A percentile compares a stretch with the other conserved stretches of the same genome.
Evolutionary conservation across 2,329 filamentous ascomycete species (phyloP).

Genomic region (Lachnellula suecica): DNA sequence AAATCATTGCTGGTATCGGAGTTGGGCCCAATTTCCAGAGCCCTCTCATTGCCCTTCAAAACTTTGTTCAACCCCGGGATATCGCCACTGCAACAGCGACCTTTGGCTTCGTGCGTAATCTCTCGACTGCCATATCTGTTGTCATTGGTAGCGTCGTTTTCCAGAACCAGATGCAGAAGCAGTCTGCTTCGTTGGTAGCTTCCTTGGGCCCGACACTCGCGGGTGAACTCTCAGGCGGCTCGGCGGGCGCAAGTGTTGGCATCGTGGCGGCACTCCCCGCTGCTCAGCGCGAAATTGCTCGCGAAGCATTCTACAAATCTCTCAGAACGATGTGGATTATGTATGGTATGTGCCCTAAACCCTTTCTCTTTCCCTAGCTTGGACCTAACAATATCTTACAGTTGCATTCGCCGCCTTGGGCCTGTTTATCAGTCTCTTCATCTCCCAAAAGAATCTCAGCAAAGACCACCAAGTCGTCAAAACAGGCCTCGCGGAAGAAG

Average conservation of each 20-base stretch:
- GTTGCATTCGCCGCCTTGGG: conserved; percentile 30
- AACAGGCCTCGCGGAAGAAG: conserved; percentile 40
- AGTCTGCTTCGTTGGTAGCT: conserved; percentile 14
- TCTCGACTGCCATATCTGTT: conserved; percentile 46
- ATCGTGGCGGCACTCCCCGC: conserved; percentile 14
- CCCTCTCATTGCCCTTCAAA: conserved; percentile 67
- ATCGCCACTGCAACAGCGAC: conserved; percentile 66
- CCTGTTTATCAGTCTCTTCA: conserved; percentile 42
- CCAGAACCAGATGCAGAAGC: conserved; percentile 43
- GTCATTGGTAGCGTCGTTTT: conserved; percentile 51
- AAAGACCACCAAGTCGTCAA: conserved; percentile 51
- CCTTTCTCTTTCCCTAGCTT: background rate
- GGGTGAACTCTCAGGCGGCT: conserved; percentile 21
- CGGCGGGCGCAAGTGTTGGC: conserved; percentile 19
- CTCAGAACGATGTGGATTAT: conserved; percentile 31
- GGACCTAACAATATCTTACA: background rate
- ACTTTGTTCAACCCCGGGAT: conserved; percentile 58
- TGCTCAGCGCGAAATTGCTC: conserved; percentile 13
- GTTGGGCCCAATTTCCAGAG: conserved; percentile 68
- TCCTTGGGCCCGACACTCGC: conserved; percentile 25
- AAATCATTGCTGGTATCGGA: conserved; percentile 62
- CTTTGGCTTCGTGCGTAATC: conserved; percentile 57
- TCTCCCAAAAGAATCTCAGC: conserved; percentile 43
- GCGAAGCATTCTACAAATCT: conserved; percentile 10
- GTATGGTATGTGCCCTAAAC: conserved; percentile 10